These are phyloP conservation scores for Botrytis aclada DNA, from an alignment of 2,329 filamentous ascomycete species.

Conservation along the genomic window DNA sequence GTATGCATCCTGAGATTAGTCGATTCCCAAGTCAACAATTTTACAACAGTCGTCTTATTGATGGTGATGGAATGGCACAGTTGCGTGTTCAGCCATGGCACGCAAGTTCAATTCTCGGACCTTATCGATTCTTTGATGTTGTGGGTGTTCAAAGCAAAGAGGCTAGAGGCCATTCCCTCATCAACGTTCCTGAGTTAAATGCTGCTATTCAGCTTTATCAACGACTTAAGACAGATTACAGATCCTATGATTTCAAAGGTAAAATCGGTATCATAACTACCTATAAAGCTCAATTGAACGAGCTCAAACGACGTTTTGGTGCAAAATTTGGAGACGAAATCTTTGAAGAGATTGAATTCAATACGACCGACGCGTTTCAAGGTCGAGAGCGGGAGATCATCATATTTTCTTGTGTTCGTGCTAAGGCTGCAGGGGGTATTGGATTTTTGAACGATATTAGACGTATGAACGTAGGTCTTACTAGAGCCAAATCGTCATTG, in stretches of 20 bases:
- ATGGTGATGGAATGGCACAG: constrained; percentile 77
- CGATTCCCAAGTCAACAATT: constrained; percentile 86
- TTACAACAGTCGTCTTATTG: constrained; percentile 82
- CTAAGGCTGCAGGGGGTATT: constrained; percentile 87
- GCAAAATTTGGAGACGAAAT: constrained; percentile 71
- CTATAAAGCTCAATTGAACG: constrained; percentile 87
- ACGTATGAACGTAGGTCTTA: constrained; percentile 98
- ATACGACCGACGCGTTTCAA: constrained; percentile 97
- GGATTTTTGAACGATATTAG: constrained; percentile 98
- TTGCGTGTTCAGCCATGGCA: constrained; percentile 85
- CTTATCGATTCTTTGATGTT: constrained; percentile 97
- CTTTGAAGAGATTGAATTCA: constrained; percentile 84
- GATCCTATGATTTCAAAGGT: constrained; percentile 64
- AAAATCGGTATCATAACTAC: constrained; percentile 98
- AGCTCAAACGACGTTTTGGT: constrained; percentile 73
- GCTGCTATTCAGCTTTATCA: constrained; percentile 84
- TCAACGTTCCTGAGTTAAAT: constrained; percentile 84
- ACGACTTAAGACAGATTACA: constrained; percentile 71
- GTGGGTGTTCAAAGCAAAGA: constrained; percentile 80
- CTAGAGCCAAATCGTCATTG: constrained; percentile 90
- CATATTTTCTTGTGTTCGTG: constrained; percentile 97
- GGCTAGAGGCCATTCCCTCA: constrained; percentile 80
- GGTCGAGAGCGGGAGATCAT: constrained; percentile 96
- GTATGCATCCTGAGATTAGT: constrained; percentile 98
- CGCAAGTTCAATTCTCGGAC: constrained; percentile 72